Percentiles rank a stretch among this genome's conserved stretches.
phyloP scores from a whole-genome alignment of 495 filamentous ascomycete species.

The Aspergillus diversus region DNA sequence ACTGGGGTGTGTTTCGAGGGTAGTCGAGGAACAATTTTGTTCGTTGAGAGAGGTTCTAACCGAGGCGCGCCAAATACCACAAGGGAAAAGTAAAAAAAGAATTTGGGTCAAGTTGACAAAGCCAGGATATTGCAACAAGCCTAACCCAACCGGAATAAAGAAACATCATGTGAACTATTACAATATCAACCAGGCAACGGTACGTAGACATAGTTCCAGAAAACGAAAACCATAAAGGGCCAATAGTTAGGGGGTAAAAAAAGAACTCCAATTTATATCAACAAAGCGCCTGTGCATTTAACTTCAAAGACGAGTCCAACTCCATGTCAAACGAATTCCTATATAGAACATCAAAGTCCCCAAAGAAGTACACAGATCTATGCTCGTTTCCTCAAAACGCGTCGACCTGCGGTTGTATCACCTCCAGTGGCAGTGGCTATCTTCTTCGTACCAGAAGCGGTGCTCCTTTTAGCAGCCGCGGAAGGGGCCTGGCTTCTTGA shows the following conservation, averaged over 20 bases:
- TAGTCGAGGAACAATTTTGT: too few species aligned
- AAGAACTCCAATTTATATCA: not conserved
- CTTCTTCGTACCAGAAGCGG: slow-evolving; percentile 39
- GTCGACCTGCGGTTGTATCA: slow-evolving; percentile 42
- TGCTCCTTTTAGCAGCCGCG: slow-evolving; percentile 40
- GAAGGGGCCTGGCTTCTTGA: slow-evolving; percentile 39
- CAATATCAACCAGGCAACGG: not conserved
- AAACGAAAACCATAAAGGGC: not conserved
- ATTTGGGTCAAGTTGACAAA: not conserved
- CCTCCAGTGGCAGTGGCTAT: slow-evolving; percentile 38
- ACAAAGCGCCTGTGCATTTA: not conserved
- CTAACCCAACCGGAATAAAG: not conserved
- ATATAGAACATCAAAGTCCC: not conserved
- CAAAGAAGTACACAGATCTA: slow-evolving; percentile 21
- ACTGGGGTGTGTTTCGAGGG: too few species aligned
- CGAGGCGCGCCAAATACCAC: not conserved
- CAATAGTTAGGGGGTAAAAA: not conserved
- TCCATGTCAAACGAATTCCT: not conserved
- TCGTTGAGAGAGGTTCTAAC: too few species aligned
- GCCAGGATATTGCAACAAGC: not conserved
- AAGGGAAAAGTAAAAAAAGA: not conserved
- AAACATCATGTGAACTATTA: not conserved
- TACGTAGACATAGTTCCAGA: not conserved
- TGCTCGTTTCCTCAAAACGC: slow-evolving; percentile 53
- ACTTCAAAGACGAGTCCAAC: slow-evolving; percentile 3